Conservation (phyloP, 768 basidiomycete genomes). For the Strobilomyces dryophilus region DNA sequence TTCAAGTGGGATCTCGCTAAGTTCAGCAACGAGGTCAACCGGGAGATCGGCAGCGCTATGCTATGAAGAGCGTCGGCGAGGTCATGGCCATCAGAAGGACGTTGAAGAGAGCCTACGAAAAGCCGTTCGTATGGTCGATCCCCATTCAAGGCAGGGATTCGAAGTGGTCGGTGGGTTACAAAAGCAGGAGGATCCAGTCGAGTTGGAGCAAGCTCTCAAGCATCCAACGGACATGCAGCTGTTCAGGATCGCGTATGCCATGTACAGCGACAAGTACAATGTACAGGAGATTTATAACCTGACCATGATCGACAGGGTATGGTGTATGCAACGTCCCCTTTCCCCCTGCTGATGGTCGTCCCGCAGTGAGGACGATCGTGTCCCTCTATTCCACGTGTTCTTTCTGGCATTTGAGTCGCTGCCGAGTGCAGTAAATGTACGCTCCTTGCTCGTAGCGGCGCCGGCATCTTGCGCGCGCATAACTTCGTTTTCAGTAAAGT, state of each 20-base stretch:
- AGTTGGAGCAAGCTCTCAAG: conserved; percentile 73
- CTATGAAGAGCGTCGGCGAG: conserved; percentile 99
- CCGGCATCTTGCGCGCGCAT: too few species aligned
- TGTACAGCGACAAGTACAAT: conserved; percentile 89
- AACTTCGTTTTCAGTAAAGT: too few species aligned
- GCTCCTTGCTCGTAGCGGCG: too few species aligned
- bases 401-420: too few species aligned
- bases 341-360: neutral
- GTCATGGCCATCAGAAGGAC: conserved; percentile 99
- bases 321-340: neutral
- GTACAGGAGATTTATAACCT: conserved; percentile 89
- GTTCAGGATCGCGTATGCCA: conserved; percentile 96
- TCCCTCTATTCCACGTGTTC: too few species aligned
- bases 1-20: conserved; percentile 99
- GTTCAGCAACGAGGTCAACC: conserved; percentile 90
- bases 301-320: conserved; percentile 96
- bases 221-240: conserved; percentile 93
- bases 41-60: conserved; percentile 91
- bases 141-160: conserved; percentile 94
- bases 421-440: too few species aligned
- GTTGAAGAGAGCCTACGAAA: conserved; percentile 99
- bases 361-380: too few species aligned
- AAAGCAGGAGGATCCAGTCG: conserved; percentile 60
- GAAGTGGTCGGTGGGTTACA: conserved; percentile 90
- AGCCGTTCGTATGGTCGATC: conserved; percentile 96